These are phyloP conservation scores for Saccharomyces hybrid DNA, from an alignment of 1,139 yeast genomes.

Conservation along the genomic window DNA sequence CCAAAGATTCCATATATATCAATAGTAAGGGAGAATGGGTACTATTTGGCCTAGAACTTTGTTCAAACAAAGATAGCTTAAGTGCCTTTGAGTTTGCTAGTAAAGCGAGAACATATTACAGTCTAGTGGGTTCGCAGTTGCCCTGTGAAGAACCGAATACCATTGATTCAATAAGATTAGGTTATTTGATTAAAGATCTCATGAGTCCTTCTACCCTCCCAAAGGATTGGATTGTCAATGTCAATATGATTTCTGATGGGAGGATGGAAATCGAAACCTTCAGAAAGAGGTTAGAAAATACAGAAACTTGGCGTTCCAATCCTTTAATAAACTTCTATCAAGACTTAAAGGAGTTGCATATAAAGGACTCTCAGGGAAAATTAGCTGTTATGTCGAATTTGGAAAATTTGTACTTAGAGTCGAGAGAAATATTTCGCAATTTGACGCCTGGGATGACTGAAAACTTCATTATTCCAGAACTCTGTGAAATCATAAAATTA, in stretches of 20 bases:
- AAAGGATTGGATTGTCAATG: constrained; percentile 15
- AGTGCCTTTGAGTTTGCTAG: constrained; percentile 18
- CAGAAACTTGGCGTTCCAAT: constrained; percentile 17
- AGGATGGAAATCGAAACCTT: constrained; percentile 14
- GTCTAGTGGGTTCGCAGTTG: constrained; percentile 14
- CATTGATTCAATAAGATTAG: constrained; percentile 60
- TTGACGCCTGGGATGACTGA: constrained; percentile 52
- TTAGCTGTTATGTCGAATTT: constrained; percentile 21
- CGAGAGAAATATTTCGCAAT: constrained; percentile 12
- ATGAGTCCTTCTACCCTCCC: constrained; percentile 36
- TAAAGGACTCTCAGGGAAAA: constrained; percentile 24
- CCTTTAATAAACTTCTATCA: constrained; percentile 19
- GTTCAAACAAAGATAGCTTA: constrained; percentile 44
- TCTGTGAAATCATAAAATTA: constrained; percentile 38
- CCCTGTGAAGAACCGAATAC: constrained; percentile 31
- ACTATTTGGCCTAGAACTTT: constrained; percentile 72
- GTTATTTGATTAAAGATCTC: constrained; percentile 45
- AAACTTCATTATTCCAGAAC: constrained; percentile 59
- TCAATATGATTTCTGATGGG: constrained; percentile 14
- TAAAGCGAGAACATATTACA: constrained; percentile 37
- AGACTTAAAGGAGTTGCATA: constrained; percentile 27
- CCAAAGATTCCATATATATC: constrained; percentile 52
- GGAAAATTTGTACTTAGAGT: constrained; percentile 20
- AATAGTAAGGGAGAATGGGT: constrained; percentile 76
- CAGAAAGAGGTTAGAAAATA: constrained; percentile 10